Evolutionary conservation across 176 grass and related monocot genomes (phyloP), one percentile per base, ranked within the genome.

Genomic region (Echinochloa phyllopogon): DNA sequence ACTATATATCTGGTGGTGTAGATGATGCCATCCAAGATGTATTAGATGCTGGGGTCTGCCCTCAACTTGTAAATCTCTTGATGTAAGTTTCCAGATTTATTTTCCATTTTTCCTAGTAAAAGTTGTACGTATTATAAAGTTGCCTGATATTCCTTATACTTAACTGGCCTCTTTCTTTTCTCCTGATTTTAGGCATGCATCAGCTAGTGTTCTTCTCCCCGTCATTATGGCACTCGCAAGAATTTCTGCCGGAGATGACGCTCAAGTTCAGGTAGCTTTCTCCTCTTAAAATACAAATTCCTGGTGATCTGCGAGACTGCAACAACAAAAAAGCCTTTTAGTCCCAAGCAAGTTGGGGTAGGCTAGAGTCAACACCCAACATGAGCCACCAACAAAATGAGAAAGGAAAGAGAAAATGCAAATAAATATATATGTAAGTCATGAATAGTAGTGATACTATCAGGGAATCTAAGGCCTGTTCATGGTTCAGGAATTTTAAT

Each of bases 241-340:
- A 81, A 90, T 98, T 77, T 89, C 91, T 70, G 82, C 90, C 1
- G 95, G 90, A 89, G 86, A 90, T 92, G 87, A 92, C 86, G 65
- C 72, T 72, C 92, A 94, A 83, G 77, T 89, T 37, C 83, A 97
- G 92, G 92, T 97, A 67, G 15, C 39, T 29, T 74, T 56, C 33
- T 84, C 63, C 61, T 15, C 13, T 80, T 84, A 41, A 43, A 41
- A 42, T 77, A 10, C 42, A 78, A 43, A 52, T 76, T 70, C 15
- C 2, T 4, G 62, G n/a, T 82, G 15, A 86, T 42, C 20, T 84
- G n/a, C 43, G 76, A 33, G 29, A 69, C 69, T 60, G 38, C 17
- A 3, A 76, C 11, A 36, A 53, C 53, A 57, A n/a, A 18, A 57
- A 57, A n/a, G 6, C 1, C 53, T 60, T 60, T 60, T 60, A 60